Conservation (phyloP, 2,329 filamentous ascomycete genomes). For the Aspergillus ibericus region DNA sequence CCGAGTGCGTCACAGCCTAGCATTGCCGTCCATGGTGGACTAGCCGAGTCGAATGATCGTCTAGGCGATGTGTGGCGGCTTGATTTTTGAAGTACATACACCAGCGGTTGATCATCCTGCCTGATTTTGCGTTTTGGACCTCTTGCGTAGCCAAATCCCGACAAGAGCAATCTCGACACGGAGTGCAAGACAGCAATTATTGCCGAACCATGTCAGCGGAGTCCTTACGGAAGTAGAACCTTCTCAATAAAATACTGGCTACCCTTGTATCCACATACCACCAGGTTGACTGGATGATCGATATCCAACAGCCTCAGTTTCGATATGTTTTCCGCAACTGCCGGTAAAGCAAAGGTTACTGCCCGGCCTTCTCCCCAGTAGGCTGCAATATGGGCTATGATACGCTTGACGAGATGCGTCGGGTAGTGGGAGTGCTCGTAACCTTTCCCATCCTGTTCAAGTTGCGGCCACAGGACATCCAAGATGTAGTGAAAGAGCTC, state of each 20-base stretch:
- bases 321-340: slow-evolving; percentile 12
- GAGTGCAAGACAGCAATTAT: too few relatives aligned
- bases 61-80: slow-evolving; percentile 51
- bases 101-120: too few relatives aligned
- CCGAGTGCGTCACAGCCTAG: background rate
- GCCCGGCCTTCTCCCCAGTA: slow-evolving; percentile 5
- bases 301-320: slow-evolving; percentile 16
- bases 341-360: slow-evolving; percentile 6
- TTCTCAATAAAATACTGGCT: slow-evolving; percentile 4
- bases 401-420: slow-evolving; percentile 23
- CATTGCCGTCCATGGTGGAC: slow-evolving; percentile 52
- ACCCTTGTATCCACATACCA: slow-evolving; percentile 7
- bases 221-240: background rate
- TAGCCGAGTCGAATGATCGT: slow-evolving; percentile 54
- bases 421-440: slow-evolving; percentile 27
- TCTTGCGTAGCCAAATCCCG: too few relatives aligned
- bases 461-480: slow-evolving; percentile 20
- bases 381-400: slow-evolving; percentile 16
- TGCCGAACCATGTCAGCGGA: too few relatives aligned
- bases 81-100: background rate
- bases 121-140: too few relatives aligned
- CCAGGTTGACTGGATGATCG: slow-evolving; percentile 4
- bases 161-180: too few relatives aligned
- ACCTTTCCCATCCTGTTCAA: slow-evolving; percentile 17
- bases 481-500: slow-evolving; percentile 9